Evolutionary conservation across 1,284 basidiomycete species (phyloP), one percentile per base, ranked within the genome.

Genomic region (Rhodotorula sp.): DNA sequence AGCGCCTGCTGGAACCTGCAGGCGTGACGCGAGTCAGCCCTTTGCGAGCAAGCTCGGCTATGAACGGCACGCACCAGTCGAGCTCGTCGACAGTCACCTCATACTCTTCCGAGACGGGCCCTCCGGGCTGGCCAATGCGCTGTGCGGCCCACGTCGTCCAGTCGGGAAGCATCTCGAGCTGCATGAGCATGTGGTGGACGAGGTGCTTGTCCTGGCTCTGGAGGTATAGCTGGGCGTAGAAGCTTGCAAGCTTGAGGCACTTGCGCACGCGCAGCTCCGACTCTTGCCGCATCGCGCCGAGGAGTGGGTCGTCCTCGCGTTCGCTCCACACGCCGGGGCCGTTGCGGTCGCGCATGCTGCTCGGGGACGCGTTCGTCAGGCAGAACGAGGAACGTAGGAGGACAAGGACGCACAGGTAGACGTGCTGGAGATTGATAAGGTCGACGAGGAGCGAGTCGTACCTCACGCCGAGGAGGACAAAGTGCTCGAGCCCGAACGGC

Each of bases 161-260:
- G 9, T 69, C 54, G 10, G 61, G 58, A 0, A 73, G 57, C 50
- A 71, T 68, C 21, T 73, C 68, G 44, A 73, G 65, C 37, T 76
- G 67, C 57, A 71, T 65, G n/a, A 71, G 64, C 67, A 74, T 69
- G 50, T 76, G 74, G 44, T 76, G 67, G 21, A 76, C 74, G 50
- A 76, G 61, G 27, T 76, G 74, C 56, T 76, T 76, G 67, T 76
- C 74, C 29, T 67, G 64, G 6, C 57, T 62, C 32, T 68, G 65
- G 37, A 73, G 63, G 65, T 71, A 76, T 21, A 76, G 69, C 41
- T 74, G 73, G 9, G 73, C 65, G 66, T 75, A 75, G 69, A 75
- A 75, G n/a, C 72, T 61, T 8, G 67, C 50, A 15, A 76, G 61
- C 57, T 74, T 73, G 32, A 76, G 41, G 48, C 72, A 76, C 57